A percentile compares a stretch with the other conserved stretches of the same genome.
These are phyloP conservation scores for Brassica nigra DNA, from an alignment of 345 rosid genomes.

Conservation along the genomic window DNA sequence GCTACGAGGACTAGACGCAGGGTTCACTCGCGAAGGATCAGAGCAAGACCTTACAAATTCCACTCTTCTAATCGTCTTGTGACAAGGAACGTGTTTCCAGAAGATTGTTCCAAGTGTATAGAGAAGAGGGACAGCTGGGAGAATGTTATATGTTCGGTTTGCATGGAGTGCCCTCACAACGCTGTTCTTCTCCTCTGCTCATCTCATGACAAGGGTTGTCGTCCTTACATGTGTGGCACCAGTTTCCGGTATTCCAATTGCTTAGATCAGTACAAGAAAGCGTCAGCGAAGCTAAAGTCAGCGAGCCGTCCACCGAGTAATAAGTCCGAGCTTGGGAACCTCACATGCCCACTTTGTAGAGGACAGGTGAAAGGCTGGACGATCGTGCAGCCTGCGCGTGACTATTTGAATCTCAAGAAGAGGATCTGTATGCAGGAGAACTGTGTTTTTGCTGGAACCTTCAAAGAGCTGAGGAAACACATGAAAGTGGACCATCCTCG, in stretches of 20 bases:
- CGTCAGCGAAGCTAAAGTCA: conserved; percentile 62
- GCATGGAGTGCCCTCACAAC: conserved; percentile 97
- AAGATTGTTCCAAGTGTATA: conserved; percentile 54
- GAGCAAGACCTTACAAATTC: conserved; percentile 56
- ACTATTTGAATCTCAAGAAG: conserved; percentile 67
- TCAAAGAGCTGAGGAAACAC: conserved; percentile 91
- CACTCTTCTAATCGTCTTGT: conserved; percentile 42
- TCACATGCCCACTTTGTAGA: conserved; percentile 92
- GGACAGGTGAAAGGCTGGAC: conserved; percentile 99
- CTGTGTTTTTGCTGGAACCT: conserved; percentile 69
- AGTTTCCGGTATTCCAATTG: conserved; percentile 94
- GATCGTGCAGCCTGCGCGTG: conserved; percentile 78
- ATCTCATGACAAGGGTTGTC: conserved; percentile 96
- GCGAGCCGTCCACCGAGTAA: conserved; percentile 43
- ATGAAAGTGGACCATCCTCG: conserved; percentile 78
- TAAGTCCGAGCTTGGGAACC: conserved; percentile 62
- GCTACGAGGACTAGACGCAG: conserved; percentile 62
- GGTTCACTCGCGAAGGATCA: conserved; percentile 51
- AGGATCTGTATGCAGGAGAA: conserved; percentile 95
- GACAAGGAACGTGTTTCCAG: conserved; percentile 40
- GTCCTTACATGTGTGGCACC: conserved; percentile 98
- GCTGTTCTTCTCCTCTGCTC: conserved; percentile 98
- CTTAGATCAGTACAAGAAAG: conserved; percentile 90
- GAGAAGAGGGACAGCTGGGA: conserved; percentile 78
- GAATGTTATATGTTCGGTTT: conserved; percentile 84